Evolutionary conservation across 2,329 filamentous ascomycete genomes (phyloP).

Genomic region (Nannizzia gypsea): DNA sequence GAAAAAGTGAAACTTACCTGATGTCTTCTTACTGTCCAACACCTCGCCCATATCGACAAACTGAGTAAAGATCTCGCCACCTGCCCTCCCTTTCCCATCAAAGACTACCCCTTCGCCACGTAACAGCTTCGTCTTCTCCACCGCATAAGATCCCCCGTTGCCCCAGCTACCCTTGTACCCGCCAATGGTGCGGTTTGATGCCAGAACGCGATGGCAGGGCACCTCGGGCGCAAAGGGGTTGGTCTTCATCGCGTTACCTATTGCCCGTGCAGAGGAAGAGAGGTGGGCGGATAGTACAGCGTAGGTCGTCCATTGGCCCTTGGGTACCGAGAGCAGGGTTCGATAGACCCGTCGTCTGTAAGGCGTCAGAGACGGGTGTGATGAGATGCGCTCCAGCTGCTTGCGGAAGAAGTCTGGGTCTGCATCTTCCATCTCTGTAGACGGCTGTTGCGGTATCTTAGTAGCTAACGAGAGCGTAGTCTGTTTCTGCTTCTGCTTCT

Average conservation of each 20-base stretch:
- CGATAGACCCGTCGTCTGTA: constrained; percentile 51
- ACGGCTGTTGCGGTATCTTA: neutral
- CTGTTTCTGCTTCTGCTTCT: neutral
- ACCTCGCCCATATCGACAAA: constrained; percentile 19
- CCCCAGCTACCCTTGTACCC: constrained; percentile 43
- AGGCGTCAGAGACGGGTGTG: constrained; percentile 37
- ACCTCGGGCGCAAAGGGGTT: constrained; percentile 77
- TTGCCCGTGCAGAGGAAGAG: constrained; percentile 58
- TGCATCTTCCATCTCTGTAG: neutral
- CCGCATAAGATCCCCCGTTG: constrained; percentile 33
- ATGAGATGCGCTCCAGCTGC: constrained; percentile 31
- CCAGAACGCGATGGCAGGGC: constrained; percentile 71
- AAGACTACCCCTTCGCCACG: constrained; percentile 35
- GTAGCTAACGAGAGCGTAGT: neutral
- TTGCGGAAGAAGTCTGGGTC: neutral
- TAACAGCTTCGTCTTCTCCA: constrained; percentile 32
- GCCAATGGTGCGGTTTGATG: constrained; percentile 51
- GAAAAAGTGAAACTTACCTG: neutral
- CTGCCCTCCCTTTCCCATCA: constrained; percentile 32
- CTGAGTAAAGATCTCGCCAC: constrained; percentile 24
- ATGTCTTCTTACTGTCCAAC: neutral
- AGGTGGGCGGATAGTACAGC: constrained; percentile 57
- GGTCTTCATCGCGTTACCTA: constrained; percentile 61
- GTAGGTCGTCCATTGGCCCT: constrained; percentile 66
- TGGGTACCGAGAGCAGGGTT: constrained; percentile 64